Percentiles rank a stretch among this genome's conserved stretches.
These are phyloP conservation scores for Spizellomyces sp. DNA, from an alignment of 192 early-diverging fungal species.

Conservation along the genomic window DNA sequence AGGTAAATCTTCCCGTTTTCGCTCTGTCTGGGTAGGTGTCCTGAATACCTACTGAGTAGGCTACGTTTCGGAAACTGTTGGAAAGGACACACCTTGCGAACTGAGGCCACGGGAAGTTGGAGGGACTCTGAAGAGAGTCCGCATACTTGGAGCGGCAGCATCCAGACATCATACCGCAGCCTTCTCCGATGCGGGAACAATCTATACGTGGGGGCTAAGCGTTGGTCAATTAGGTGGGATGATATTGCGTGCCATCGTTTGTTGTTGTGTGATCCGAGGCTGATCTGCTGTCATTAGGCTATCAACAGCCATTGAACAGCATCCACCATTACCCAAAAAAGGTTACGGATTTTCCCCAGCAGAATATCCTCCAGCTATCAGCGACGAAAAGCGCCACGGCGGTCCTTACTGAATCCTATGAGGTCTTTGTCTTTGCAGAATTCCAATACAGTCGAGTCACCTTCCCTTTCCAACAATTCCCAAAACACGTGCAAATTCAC, in stretches of 20 bases:
- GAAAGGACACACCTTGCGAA: conserved; percentile 37
- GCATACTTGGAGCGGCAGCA: conserved; percentile 62
- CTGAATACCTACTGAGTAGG: conserved; percentile 4
- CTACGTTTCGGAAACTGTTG: conserved; percentile 39
- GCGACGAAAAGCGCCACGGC: conserved; percentile 71
- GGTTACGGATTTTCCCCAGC: conserved; percentile 58
- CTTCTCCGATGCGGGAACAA: conserved; percentile 53
- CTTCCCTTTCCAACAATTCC: conserved; percentile 38
- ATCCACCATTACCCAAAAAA: conserved; percentile 62
- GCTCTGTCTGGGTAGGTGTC: neutral
- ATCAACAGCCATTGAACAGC: conserved; percentile 24
- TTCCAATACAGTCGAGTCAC: conserved; percentile 53
- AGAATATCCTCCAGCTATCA: conserved; percentile 55
- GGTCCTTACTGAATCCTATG: conserved; percentile 55
- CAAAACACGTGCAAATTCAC: conserved; percentile 7
- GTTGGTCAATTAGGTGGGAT: conserved; percentile 69
- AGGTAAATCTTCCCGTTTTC: too few relatives aligned
- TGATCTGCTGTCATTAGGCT: conserved; percentile 10
- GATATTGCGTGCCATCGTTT: neutral
- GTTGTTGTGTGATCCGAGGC: neutral
- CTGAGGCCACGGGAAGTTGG: conserved; percentile 57
- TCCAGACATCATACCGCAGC: conserved; percentile 69
- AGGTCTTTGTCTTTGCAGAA: conserved; percentile 62
- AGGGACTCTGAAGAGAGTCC: conserved; percentile 52
- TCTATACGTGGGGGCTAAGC: conserved; percentile 74